phyloP scores from a whole-genome alignment of 1,139 yeast species.

The Debaryomyces sp. region DNA sequence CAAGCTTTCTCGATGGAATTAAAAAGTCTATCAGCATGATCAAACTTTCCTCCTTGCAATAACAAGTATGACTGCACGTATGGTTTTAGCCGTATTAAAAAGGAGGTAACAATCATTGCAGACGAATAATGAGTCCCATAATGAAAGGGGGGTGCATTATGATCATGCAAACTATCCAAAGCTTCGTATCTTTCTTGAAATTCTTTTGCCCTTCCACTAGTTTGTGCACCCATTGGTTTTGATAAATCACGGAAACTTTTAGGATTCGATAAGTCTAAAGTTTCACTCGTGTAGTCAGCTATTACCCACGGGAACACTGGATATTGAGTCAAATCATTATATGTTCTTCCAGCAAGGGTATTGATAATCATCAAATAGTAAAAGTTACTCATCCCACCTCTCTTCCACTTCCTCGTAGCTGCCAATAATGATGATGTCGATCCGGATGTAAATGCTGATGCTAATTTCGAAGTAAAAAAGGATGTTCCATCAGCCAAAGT shows the following conservation, averaged over 20 bases:
- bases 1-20: constrained; percentile 74
- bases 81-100: constrained; percentile 72
- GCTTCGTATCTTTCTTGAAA: constrained; percentile 75
- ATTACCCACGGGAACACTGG: constrained; percentile 92
- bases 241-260: constrained; percentile 69
- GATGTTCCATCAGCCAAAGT: constrained; percentile 16
- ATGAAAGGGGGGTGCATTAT: constrained; percentile 74
- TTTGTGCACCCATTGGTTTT: constrained; percentile 91
- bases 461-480: constrained; percentile 34
- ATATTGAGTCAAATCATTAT: constrained; percentile 83
- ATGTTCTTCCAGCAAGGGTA: constrained; percentile 84
- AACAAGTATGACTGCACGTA: constrained; percentile 76
- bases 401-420: constrained; percentile 71
- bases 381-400: constrained; percentile 78
- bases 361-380: constrained; percentile 77
- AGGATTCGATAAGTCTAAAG: constrained; percentile 62
- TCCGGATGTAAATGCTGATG: constrained; percentile 36
- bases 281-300: constrained; percentile 72
- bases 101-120: constrained; percentile 88
- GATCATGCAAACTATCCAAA: constrained; percentile 51
- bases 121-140: constrained; percentile 93
- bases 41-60: constrained; percentile 84
- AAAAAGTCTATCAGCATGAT: constrained; percentile 82
- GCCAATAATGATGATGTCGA: constrained; percentile 36
- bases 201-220: constrained; percentile 55